Percentiles rank a stretch among this genome's conserved stretches.
Evolutionary conservation across 2,329 filamentous ascomycete genomes (phyloP).

Genomic region (Microsporum ferrugineum): DNA sequence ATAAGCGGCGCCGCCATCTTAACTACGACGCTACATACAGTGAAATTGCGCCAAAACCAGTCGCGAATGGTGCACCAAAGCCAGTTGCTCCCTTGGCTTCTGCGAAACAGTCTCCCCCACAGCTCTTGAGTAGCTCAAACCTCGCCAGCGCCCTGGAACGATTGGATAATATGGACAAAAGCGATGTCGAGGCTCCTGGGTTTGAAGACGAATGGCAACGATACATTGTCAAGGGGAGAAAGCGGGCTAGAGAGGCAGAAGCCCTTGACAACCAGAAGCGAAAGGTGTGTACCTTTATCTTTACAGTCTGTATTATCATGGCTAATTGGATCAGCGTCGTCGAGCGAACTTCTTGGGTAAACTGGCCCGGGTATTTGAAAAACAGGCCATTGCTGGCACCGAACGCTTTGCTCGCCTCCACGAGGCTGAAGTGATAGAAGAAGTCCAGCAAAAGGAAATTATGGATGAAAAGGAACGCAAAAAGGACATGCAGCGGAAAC

Average conservation of each 20-base stretch:
- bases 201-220: conserved; percentile 43
- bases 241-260: conserved; percentile 58
- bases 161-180: conserved; percentile 46
- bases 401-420: conserved; percentile 65
- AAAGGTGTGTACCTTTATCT: conserved; percentile 43
- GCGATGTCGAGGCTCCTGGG: conserved; percentile 45
- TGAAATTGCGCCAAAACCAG: conserved; percentile 14
- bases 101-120: conserved; percentile 42
- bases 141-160: conserved; percentile 55
- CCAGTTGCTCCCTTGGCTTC: conserved; percentile 19
- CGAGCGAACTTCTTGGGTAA: conserved; percentile 45
- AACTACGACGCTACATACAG: conserved; percentile 17
- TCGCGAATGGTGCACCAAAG: conserved; percentile 20
- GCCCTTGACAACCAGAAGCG: conserved; percentile 52
- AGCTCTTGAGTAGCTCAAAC: conserved; percentile 48
- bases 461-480: conserved; percentile 96
- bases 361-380: conserved; percentile 49
- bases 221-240: conserved; percentile 46
- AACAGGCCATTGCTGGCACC: conserved; percentile 60
- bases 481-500: conserved; percentile 98
- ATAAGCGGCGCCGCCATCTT: conserved; percentile 20
- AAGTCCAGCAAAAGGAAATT: conserved; percentile 81
- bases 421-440: conserved; percentile 67
- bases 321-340: conserved; percentile 41
- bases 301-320: neutral